These are phyloP conservation scores for Perkinsus olseni DNA, from an alignment of 169 alveolate genomes.

Conservation along the genomic window DNA sequence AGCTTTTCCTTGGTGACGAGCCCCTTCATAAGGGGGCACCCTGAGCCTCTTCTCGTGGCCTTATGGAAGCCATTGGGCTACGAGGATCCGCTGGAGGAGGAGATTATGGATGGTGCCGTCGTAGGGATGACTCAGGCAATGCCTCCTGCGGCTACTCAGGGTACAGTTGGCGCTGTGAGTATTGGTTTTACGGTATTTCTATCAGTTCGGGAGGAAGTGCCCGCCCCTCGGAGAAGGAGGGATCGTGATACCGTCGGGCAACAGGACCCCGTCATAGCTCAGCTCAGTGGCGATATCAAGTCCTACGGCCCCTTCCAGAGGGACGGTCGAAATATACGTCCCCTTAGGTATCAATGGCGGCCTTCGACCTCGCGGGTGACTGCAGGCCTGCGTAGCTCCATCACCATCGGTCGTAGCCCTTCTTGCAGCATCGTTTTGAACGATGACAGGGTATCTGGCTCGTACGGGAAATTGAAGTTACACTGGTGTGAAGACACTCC, in stretches of 20 bases:
- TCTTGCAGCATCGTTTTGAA: neutral
- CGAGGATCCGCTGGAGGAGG: neutral
- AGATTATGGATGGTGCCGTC: neutral
- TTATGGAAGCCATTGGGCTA: neutral
- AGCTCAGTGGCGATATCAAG: neutral
- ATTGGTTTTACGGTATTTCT: neutral
- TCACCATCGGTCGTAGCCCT: neutral
- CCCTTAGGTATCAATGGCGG: neutral
- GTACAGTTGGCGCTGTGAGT: neutral
- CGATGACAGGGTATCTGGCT: neutral
- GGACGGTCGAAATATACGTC: neutral
- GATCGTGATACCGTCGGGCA: neutral
- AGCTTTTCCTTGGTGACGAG: neutral
- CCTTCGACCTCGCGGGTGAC: neutral
- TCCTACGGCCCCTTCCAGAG: neutral
- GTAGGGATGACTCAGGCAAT: neutral
- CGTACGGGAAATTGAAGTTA: no score
- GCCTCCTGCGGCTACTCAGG: neutral
- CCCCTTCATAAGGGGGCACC: neutral
- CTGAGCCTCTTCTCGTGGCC: neutral
- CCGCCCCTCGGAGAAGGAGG: neutral
- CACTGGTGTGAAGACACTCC: neutral
- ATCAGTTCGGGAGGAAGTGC: neutral
- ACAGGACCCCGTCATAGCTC: neutral
- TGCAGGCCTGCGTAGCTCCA: neutral